Percentiles rank a stretch among this genome's conserved stretches.
Conservation (phyloP, 768 basidiomycete genomes). For the Podaxis mareebaensis region DNA sequence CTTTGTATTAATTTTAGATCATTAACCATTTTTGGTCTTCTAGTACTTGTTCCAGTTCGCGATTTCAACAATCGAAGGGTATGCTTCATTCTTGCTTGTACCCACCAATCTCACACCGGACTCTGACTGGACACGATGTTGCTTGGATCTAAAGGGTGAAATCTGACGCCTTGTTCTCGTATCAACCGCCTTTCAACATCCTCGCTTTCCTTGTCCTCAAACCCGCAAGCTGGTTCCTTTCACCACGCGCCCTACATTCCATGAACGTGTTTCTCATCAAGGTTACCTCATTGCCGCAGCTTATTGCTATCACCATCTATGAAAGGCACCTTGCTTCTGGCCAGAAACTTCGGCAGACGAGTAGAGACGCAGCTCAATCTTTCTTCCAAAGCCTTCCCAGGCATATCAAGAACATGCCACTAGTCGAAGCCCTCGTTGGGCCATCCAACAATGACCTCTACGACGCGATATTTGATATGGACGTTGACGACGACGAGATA, state of each 20-base stretch:
- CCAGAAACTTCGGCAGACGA: conserved; percentile 48
- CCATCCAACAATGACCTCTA: conserved; percentile 65
- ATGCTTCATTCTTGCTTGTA: conserved; percentile 15
- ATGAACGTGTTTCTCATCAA: conserved; percentile 86
- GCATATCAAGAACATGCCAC: conserved; percentile 69
- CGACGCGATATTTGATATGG: conserved; percentile 79
- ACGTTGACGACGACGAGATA: conserved; percentile 42
- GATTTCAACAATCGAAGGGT: conserved; percentile 89
- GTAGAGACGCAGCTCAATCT: conserved; percentile 51
- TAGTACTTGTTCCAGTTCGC: conserved; percentile 88
- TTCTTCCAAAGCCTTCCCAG: conserved; percentile 69
- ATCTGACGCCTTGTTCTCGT: conserved; percentile 87
- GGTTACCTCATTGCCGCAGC: conserved; percentile 78
- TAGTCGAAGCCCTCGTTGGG: conserved; percentile 78
- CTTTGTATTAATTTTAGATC: conserved; percentile 5
- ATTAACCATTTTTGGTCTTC: conserved; percentile 33
- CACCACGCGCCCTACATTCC: conserved; percentile 78
- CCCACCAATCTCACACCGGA: background rate
- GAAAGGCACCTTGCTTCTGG: conserved; percentile 69
- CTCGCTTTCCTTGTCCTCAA: conserved; percentile 79
- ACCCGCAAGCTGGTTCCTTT: conserved; percentile 72
- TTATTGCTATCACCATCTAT: conserved; percentile 75
- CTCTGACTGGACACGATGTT: background rate
- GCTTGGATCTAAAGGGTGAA: conserved; percentile 60
- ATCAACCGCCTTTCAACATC: conserved; percentile 89